Evolutionary conservation across 495 filamentous ascomycete species (phyloP).

Genomic region (Aspergillus taichungensis): DNA sequence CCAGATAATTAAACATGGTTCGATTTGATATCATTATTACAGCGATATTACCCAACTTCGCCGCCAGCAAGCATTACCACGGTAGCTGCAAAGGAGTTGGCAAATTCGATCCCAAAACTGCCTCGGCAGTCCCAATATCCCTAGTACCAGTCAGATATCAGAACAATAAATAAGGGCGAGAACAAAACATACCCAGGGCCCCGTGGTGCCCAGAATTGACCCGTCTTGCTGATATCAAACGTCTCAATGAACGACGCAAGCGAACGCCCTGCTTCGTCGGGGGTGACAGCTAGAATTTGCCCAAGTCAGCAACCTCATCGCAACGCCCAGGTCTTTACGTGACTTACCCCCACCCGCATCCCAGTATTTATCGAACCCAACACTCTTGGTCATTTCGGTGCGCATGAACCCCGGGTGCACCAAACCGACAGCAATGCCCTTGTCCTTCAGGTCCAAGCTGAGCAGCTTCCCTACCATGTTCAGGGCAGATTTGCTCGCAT

Average conservation of each 20-base stretch:
- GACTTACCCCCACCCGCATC: conserved; percentile 54
- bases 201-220: conserved; percentile 63
- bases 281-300: conserved; percentile 47
- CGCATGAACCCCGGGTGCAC: conserved; percentile 71
- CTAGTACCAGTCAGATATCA: conserved; percentile 20
- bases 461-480: conserved; percentile 71
- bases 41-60: too few relatives aligned
- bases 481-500: conserved; percentile 61
- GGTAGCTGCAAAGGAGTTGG: conserved; percentile 59
- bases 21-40: background rate
- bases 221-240: conserved; percentile 57
- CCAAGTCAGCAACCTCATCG: too few relatives aligned
- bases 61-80: too few relatives aligned
- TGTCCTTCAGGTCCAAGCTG: conserved; percentile 55
- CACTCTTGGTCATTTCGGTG: conserved; percentile 62
- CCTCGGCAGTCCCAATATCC: conserved; percentile 62
- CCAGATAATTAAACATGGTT: background rate
- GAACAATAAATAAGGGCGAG: background rate
- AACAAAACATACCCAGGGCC: conserved; percentile 45
- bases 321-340: background rate
- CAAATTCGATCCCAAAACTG: conserved; percentile 50
- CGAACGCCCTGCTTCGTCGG: conserved; percentile 54
- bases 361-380: conserved; percentile 65
- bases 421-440: conserved; percentile 54
- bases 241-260: conserved; percentile 51